Percentiles rank a stretch among this genome's conserved stretches.
Conservation (phyloP, 2,329 filamentous ascomycete species). For the Alternaria sp. region DNA sequence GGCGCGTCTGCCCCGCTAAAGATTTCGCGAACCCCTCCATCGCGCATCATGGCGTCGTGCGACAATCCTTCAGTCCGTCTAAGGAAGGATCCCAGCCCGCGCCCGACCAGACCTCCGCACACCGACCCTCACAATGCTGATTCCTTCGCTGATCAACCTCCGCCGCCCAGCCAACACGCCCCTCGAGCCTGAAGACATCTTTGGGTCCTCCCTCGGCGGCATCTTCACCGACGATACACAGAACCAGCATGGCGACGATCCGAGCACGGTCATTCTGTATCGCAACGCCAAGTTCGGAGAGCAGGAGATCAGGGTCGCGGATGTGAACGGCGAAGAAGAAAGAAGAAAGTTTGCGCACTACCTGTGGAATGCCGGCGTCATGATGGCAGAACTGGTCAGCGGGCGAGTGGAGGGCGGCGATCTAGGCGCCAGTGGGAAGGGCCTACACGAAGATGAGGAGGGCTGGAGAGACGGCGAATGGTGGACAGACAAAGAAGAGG, state of each 20-base stretch:
- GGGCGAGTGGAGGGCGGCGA: constrained; percentile 24
- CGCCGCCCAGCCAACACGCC: constrained; percentile 33
- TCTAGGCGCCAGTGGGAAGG: constrained; percentile 19
- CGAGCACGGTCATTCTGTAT: constrained; percentile 65
- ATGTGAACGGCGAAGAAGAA: constrained; percentile 60
- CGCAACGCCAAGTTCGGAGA: constrained; percentile 47
- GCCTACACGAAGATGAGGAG: constrained; percentile 30
- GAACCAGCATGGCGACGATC: constrained; percentile 68
- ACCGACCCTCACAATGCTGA: constrained; percentile 18
- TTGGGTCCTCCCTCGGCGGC: constrained; percentile 64
- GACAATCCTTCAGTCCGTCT: background rate
- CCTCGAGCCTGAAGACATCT: constrained; percentile 63
- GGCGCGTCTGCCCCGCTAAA: background rate
- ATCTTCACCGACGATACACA: constrained; percentile 73
- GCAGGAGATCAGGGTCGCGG: constrained; percentile 51
- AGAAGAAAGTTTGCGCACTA: constrained; percentile 72
- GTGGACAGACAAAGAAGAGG: constrained; percentile 44
- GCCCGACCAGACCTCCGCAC: background rate
- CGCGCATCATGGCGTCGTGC: constrained; percentile 1
- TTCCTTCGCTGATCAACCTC: constrained; percentile 40
- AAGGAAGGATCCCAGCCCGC: background rate
- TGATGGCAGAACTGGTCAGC: constrained; percentile 54
- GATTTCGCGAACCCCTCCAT: background rate
- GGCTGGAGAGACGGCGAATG: constrained; percentile 32
- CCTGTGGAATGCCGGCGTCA: constrained; percentile 70